Conservation (phyloP, 2,329 filamentous ascomycete genomes). For the Alternaria angustiovoidea region DNA sequence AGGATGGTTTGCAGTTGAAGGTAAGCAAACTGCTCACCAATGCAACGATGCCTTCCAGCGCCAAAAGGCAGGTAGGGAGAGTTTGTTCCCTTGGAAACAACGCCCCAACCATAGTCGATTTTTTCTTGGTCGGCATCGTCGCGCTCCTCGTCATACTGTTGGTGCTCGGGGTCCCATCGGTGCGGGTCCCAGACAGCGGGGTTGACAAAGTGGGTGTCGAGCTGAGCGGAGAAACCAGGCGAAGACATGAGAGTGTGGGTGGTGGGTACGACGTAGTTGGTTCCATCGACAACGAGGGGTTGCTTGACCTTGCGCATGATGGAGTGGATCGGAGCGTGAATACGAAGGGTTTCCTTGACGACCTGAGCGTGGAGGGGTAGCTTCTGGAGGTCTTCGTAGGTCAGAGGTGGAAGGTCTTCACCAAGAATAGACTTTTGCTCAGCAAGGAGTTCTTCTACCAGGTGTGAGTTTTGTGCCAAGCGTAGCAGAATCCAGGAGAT, state of each 20-base stretch:
- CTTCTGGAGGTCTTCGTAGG: constrained; percentile 78
- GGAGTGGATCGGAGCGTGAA: constrained; percentile 93
- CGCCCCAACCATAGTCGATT: constrained; percentile 91
- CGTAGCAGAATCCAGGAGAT: constrained; percentile 85
- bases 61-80: constrained; percentile 95
- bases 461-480: constrained; percentile 77
- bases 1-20: constrained; percentile 88
- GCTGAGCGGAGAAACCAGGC: constrained; percentile 79
- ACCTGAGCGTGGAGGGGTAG: constrained; percentile 84
- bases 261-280: constrained; percentile 81
- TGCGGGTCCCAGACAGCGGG: constrained; percentile 87
- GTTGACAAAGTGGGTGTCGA: constrained; percentile 80
- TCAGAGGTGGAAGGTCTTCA: constrained; percentile 74
- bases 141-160: constrained; percentile 54
- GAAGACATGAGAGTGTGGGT: constrained; percentile 84
- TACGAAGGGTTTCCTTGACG: constrained; percentile 88
- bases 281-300: constrained; percentile 83
- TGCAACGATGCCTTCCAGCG: constrained; percentile 90
- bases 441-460: constrained; percentile 80
- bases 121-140: constrained; percentile 73
- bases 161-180: constrained; percentile 76
- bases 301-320: constrained; percentile 92
- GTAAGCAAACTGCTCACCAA: constrained; percentile 96
- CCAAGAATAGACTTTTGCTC: constrained; percentile 82
- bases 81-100: constrained; percentile 87